Evolutionary conservation across 805 yeast genomes (phyloP), one percentile per base, ranked within the genome.

Genomic region (Priceomyces medius): DNA sequence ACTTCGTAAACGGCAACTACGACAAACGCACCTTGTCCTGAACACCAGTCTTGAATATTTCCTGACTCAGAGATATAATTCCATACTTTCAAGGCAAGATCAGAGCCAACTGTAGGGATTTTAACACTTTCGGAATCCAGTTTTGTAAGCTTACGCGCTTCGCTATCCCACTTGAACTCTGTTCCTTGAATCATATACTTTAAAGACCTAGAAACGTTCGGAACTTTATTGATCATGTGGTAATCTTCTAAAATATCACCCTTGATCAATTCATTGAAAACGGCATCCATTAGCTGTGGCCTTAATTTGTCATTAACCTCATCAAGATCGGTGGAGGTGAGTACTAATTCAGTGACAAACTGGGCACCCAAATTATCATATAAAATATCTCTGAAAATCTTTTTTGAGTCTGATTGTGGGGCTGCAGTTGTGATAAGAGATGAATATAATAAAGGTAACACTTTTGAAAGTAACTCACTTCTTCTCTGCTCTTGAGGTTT

Each of bases 161-260:
- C 72, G 43, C 51, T 58, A 51, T 81, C 79, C 55, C 74, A 77
- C 55, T 83, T 81, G 85, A 88, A 88, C 57, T 81, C 87, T 54
- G 90, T 90, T 46, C 90, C 91, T 63, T 86, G 95, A 49, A 88
- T 84, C 53, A 88, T 68, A 0, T 88, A 69, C 61, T 87, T 83
- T 48, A 88, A 64, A 38, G 85, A 69, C 69, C 97, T 80, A 2
- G 88, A 74, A 20, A 86, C 76, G 59, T 83, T 85, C 38, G 93
- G 85, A 20, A 66, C 66, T 56, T 78, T 79, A 51, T 77, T 80
- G 50, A 85, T 71, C 43, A 87, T 74, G 59, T 85, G 95, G 40
- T 66, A 75, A 49, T 80, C 87, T 35, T 76, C 83, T 16, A 73
- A 60, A 14, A 88, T 74, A 44, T 86, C 88, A 32, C 88, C 88